phyloP scores from a whole-genome alignment of 805 yeast genomes.

The Saturnispora serradocipensis region DNA sequence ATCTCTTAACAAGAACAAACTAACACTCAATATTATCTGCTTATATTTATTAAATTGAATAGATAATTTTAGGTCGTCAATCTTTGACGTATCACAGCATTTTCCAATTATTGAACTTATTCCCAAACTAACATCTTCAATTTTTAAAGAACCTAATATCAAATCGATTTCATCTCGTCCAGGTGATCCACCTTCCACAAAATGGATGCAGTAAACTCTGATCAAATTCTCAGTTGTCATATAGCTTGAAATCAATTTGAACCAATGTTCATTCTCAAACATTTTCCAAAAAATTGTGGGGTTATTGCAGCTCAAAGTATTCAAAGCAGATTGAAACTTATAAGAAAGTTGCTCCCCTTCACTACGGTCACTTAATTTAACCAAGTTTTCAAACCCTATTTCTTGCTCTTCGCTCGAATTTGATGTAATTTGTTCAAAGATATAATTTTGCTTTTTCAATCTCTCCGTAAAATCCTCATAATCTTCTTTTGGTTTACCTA shows the following conservation, averaged over 20 bases:
- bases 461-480: constrained; percentile 17
- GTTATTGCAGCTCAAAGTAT: constrained; percentile 17
- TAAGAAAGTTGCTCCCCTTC: constrained; percentile 10
- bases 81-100: constrained; percentile 22
- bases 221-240: constrained; percentile 24
- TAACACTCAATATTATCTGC: constrained; percentile 15
- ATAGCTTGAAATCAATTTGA: constrained; percentile 12
- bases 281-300: constrained; percentile 18
- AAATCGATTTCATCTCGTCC: constrained; percentile 4
- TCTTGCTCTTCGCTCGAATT: constrained; percentile 15
- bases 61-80: constrained; percentile 22
- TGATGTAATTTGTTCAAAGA: constrained; percentile 21
- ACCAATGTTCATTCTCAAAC: constrained; percentile 12
- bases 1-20: constrained; percentile 13
- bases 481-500: constrained; percentile 7
- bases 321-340: constrained; percentile 19
- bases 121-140: constrained; percentile 21
- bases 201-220: constrained; percentile 18
- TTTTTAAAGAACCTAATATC: constrained; percentile 12
- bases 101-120: constrained; percentile 15
- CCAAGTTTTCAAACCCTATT: constrained; percentile 15
- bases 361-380: constrained; percentile 1
- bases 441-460: constrained; percentile 14
- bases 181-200: constrained; percentile 6
- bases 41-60: constrained; percentile 25